phyloP scores from a whole-genome alignment of 2,329 filamentous ascomycete species.

The Fusarium nelsonii region DNA sequence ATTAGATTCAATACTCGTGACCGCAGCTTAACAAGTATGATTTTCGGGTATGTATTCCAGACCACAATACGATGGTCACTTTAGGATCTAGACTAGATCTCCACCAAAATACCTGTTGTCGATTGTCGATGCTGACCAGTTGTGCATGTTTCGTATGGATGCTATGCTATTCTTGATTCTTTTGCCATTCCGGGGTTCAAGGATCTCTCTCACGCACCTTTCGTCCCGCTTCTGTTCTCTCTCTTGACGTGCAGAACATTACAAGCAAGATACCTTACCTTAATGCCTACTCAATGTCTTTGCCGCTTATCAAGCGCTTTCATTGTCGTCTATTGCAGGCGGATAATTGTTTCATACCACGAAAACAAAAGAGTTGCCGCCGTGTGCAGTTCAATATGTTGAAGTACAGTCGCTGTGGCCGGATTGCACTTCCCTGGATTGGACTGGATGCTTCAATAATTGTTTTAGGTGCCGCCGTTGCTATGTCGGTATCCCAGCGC shows the following conservation, averaged over 20 bases:
- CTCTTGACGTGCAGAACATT: conserved; percentile 15
- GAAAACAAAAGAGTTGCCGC: conserved; percentile 37
- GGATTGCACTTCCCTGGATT: conserved; percentile 23
- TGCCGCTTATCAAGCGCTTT: conserved; percentile 3
- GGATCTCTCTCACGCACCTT: conserved; percentile 24
- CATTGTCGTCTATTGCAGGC: conserved; percentile 23
- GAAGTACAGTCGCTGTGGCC: conserved; percentile 2
- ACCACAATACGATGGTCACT: not conserved
- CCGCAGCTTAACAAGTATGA: not conserved
- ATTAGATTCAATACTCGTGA: conserved; percentile 10
- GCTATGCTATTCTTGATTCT: conserved; percentile 30
- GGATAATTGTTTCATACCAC: conserved; percentile 27
- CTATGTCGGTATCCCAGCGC: conserved; percentile 35
- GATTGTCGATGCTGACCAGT: not conserved
- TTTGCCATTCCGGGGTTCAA: conserved; percentile 20
- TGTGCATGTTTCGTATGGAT: conserved; percentile 31
- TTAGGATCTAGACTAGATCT: not conserved
- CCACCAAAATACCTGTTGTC: conserved; percentile 1
- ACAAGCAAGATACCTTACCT: not conserved
- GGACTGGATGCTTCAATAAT: conserved; percentile 18
- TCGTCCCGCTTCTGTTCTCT: conserved; percentile 18
- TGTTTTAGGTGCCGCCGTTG: conserved; percentile 44
- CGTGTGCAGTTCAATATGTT: conserved; percentile 19
- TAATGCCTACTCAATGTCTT: not conserved
- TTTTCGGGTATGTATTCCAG: not conserved